These are phyloP conservation scores for Mitragyna speciosa DNA, from an alignment of 257 asterid genomes.

Conservation along the genomic window DNA sequence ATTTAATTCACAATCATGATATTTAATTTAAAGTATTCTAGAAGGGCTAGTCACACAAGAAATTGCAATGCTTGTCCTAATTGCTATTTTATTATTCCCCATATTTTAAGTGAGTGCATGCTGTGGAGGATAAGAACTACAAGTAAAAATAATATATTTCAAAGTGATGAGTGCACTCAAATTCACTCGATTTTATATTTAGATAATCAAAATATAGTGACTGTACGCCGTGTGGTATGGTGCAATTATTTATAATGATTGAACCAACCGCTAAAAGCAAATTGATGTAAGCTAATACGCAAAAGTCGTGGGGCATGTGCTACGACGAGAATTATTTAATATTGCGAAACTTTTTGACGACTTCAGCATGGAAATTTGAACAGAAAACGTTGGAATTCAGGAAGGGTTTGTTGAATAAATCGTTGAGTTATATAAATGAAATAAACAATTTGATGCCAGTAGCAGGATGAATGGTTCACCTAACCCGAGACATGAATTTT, in stretches of 20 bases:
- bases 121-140: background rate
- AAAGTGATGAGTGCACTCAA: background rate
- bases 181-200: background rate
- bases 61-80: background rate
- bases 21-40: background rate
- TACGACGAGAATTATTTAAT: background rate
- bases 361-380: background rate
- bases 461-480: background rate
- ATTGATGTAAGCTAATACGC: background rate
- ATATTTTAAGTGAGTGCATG: constrained; percentile 2
- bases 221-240: constrained; percentile 7
- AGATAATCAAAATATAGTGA: background rate
- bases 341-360: background rate
- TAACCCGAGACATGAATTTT: background rate
- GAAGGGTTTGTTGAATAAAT: background rate
- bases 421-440: background rate
- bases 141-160: background rate
- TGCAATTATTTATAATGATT: background rate
- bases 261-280: background rate
- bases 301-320: constrained; percentile 7
- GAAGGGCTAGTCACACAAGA: background rate
- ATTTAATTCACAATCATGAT: too few species aligned
- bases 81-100: background rate
- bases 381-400: background rate
- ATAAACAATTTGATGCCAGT: background rate